Base-by-base conservation (phyloP, 495 filamentous ascomycete species). In the Annulohypoxylon stygium region DNA sequence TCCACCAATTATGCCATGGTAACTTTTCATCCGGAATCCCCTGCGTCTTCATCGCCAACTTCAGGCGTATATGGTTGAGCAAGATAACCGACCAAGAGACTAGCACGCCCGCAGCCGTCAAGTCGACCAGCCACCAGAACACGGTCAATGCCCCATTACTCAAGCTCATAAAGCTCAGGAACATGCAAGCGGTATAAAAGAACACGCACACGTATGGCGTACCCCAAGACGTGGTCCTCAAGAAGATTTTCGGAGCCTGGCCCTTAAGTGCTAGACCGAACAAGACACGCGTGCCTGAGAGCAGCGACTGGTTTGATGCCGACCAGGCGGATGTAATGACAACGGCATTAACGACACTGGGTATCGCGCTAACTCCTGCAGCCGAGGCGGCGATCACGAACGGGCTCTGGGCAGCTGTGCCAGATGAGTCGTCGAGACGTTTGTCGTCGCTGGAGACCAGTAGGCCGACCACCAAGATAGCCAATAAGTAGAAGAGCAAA, bases 241-340 rank as follows among this genome's bases (percentile, higher is more conserved):
- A 79, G 66, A 89, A 89, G 43, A 89, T 48, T 18, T 83, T 85
- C 0, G 90, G 90, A 16, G 78, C 89, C 79, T 83, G 90, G 60
- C 77, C 84, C 64, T 91, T 89, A 26, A 90, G 75, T 2, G 88
- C 86, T 36, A 92, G 79, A 7, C 88, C 86, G 74, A 91, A 91
- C 25, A 92, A 78, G 3, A 90, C 88, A 37, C 90, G 83, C 0
- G 88, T 89, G 8, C 89, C 91, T 18, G 86, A 86, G 61, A 84
- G 88, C 12, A 91, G 83, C 26, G 84, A 83, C 54, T 90, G 90
- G 70, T 92, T 92, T 14, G 88, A 88, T 3, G 91, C 88, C 16
- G 88, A 89, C 83, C 92, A 91, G 2, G 91, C 92, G 3, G 90
- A 92, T 9, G 91, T 88, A 45, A 93, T 85, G 58, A 95, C 92